Evolutionary conservation across 495 filamentous ascomycete genomes (phyloP), one percentile per base, ranked within the genome.

Genomic region (Aspergillus heteromorphus): DNA sequence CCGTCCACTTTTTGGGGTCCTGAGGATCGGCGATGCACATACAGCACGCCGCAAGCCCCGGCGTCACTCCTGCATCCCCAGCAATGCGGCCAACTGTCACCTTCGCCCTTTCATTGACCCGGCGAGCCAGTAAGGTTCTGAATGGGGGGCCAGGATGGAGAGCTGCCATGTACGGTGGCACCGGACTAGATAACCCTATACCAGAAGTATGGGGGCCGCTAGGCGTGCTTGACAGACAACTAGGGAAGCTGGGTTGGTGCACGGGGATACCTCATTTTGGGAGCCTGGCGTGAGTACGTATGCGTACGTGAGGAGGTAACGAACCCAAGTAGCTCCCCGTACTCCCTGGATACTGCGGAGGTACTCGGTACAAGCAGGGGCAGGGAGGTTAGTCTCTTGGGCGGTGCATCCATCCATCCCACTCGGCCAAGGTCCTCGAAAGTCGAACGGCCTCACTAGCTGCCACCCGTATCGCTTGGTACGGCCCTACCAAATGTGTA

Each of bases 181-280:
- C 43, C 49, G 27, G 13, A 45, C 53, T 53, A 54, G 18, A 56
- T 51, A 54, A 53, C 55, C 20, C 17, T 48, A 45, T 40, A 31
- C 20, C n/a, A 43, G 41, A 43, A 43, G 21, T 20, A 20, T 34
- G 30, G 30, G 30, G 30, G 30, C 30, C 2, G 30, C 30, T 13
- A 34, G 9, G 9, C 9, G 30, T 7, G 9, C 30, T 13, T 34
- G 9, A 34, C n/a, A n/a, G n/a, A n/a, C n/a, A n/a, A n/a, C n/a
- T n/a, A n/a, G n/a, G n/a, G n/a, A n/a, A n/a, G n/a, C n/a, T n/a
- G n/a, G n/a, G n/a, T n/a, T n/a, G n/a, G n/a, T n/a, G n/a, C n/a
- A n/a, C 30, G 2, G 2, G 14, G 9, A 13, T 8, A 30, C 27
- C 6, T 7, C 30, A 34, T 2, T 34, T 34, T 8, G 30, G 30